Evolutionary conservation across 176 grass and related monocot species (phyloP).

Genomic region (Paspalum vaginatum): DNA sequence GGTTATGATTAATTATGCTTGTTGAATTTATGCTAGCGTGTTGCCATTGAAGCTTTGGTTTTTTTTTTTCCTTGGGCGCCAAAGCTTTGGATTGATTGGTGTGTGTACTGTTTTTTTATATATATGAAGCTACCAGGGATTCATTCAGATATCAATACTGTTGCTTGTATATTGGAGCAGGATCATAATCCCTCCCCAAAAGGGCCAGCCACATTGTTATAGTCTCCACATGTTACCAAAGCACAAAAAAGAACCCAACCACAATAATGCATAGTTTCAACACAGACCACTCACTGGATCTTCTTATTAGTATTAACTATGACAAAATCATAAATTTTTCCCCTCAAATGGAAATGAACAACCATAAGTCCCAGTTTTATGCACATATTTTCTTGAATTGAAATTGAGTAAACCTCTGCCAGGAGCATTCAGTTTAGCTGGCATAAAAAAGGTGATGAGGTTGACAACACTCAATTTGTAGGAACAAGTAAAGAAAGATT

Average conservation of each 20-base stretch:
- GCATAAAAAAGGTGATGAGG: not conserved
- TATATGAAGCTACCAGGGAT: not conserved
- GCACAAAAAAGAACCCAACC: not conserved
- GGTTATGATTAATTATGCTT: not conserved
- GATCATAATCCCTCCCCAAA: not conserved
- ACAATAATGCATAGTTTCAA: not conserved
- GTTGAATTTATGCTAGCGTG: not conserved
- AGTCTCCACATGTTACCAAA: not conserved
- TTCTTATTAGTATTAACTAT: not conserved
- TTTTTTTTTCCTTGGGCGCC: too few relatives aligned
- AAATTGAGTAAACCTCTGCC: slow-evolving; percentile 20
- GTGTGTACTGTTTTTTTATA: not conserved
- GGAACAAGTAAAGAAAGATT: slow-evolving; percentile 2
- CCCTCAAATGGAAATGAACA: not conserved
- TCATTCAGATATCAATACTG: not conserved
- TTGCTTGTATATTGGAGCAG: not conserved
- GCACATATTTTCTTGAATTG: not conserved
- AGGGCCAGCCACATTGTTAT: not conserved
- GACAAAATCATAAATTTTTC: not conserved
- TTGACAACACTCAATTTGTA: not conserved
- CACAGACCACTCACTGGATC: not conserved
- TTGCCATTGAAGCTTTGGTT: too few relatives aligned
- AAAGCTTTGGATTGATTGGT: not conserved
- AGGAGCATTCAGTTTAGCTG: not conserved
- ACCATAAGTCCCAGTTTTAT: not conserved